Evolutionary conservation across 768 basidiomycete species (phyloP).

Genomic region (Mycena polygramma): DNA sequence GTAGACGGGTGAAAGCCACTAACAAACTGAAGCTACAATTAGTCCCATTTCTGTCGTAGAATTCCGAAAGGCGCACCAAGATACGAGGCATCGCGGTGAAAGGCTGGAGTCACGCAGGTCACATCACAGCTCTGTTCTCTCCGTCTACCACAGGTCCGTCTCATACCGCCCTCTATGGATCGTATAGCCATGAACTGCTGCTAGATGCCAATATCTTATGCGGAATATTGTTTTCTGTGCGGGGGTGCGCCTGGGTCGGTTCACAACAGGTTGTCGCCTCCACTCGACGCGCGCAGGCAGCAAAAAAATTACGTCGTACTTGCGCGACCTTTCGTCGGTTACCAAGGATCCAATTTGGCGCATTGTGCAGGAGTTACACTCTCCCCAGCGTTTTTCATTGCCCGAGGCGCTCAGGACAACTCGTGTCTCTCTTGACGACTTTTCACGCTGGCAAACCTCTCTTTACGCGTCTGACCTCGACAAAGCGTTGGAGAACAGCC

Average conservation of each 20-base stretch:
- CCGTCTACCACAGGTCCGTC: background rate
- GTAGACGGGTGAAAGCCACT: conserved; percentile 89
- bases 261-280: conserved; percentile 10
- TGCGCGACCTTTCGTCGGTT: conserved; percentile 50
- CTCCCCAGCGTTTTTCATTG: conserved; percentile 43
- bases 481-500: conserved; percentile 15
- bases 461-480: conserved; percentile 52
- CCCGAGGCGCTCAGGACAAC: conserved; percentile 48
- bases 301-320: conserved; percentile 45
- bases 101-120: background rate
- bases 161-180: conserved; percentile 5
- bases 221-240: conserved; percentile 19
- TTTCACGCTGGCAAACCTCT: conserved; percentile 53
- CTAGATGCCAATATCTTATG: conserved; percentile 34
- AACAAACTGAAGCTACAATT: conserved; percentile 75
- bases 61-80: conserved; percentile 47
- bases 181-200: conserved; percentile 16
- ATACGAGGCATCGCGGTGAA: conserved; percentile 76
- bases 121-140: background rate
- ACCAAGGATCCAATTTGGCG: conserved; percentile 58
- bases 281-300: conserved; percentile 37
- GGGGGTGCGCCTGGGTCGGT: conserved; percentile 1
- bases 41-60: background rate
- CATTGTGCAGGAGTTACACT: conserved; percentile 52
- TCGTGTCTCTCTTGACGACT: conserved; percentile 53